phyloP scores from a whole-genome alignment of 2,329 filamentous ascomycete species.

The Chalara sp. region DNA sequence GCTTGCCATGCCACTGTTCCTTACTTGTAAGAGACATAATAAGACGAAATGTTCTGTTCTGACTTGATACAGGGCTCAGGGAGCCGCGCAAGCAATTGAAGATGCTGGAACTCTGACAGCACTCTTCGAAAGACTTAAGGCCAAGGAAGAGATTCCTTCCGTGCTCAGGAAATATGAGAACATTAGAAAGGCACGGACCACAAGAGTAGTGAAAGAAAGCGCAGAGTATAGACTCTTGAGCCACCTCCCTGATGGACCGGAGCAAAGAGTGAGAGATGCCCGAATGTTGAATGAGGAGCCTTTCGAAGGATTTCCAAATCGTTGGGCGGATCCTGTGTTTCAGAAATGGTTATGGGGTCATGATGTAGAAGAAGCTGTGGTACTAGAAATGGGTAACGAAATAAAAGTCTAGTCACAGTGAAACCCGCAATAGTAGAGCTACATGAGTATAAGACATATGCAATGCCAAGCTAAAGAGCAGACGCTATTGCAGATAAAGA shows the following conservation, averaged over 20 bases:
- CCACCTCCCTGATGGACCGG: conserved; percentile 5
- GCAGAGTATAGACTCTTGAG: background rate
- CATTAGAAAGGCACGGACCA: conserved; percentile 45
- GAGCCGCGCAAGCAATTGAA: conserved; percentile 58
- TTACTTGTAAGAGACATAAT: conserved; percentile 23
- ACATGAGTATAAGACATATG: too few species aligned
- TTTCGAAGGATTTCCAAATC: conserved; percentile 8
- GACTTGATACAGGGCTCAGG: conserved; percentile 39
- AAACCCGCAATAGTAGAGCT: too few species aligned
- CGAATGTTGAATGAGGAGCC: conserved; percentile 11
- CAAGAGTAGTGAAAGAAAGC: conserved; percentile 1
- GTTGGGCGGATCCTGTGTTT: conserved; percentile 49
- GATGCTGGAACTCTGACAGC: conserved; percentile 50
- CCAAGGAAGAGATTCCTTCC: conserved; percentile 36
- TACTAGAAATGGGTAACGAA: background rate
- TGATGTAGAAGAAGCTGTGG: conserved; percentile 35
- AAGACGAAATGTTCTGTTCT: background rate
- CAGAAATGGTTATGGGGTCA: conserved; percentile 59
- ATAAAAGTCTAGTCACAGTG: too few species aligned
- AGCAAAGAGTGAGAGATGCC: conserved; percentile 5
- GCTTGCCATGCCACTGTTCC: conserved; percentile 51
- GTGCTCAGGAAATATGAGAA: conserved; percentile 50
- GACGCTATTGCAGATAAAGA: too few species aligned
- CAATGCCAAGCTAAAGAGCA: too few species aligned
- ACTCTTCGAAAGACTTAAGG: conserved; percentile 36